phyloP scores from a whole-genome alignment of 192 early-diverging fungal genomes.

The Backusella morwellensis region DNA sequence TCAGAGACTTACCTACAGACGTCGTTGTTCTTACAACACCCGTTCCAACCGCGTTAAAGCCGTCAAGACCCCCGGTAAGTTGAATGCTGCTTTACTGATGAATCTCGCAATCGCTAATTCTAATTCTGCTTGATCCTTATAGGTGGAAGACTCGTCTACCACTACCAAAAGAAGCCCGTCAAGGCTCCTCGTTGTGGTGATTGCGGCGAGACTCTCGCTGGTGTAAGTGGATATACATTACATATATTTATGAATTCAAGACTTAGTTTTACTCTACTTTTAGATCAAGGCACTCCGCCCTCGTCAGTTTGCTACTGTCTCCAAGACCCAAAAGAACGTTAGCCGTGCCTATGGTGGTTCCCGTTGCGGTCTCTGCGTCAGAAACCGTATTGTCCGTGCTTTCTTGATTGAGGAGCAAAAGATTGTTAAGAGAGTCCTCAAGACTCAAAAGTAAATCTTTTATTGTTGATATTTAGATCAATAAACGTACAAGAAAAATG shows the following conservation, averaged over 20 bases:
- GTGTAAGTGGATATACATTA: slow-evolving; percentile 56
- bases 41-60: slow-evolving; percentile 83
- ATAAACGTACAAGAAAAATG: not conserved
- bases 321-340: slow-evolving; percentile 91
- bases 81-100: not conserved
- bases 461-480: not conserved
- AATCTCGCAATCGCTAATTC: not conserved
- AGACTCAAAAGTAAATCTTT: slow-evolving; percentile 50
- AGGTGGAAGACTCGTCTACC: slow-evolving; percentile 90
- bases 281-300: slow-evolving; percentile 77
- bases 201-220: slow-evolving; percentile 87
- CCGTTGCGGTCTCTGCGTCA: slow-evolving; percentile 82
- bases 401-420: slow-evolving; percentile 99
- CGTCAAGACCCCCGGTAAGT: slow-evolving; percentile 82
- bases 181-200: slow-evolving; percentile 95
- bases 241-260: no score
- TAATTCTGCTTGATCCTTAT: not conserved
- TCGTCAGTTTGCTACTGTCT: slow-evolving; percentile 84
- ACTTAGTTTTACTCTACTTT: not conserved
- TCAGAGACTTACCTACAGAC: slow-evolving; percentile 83
- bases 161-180: slow-evolving; percentile 92
- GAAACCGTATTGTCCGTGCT: slow-evolving; percentile 90
- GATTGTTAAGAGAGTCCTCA: slow-evolving; percentile 99
- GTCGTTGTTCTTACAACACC: slow-evolving; percentile 87
- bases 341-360: slow-evolving; percentile 97